Percentiles rank a stretch among this genome's conserved stretches.
phyloP scores from a whole-genome alignment of 1,284 basidiomycete species.

The Mrakiaceae sp. region DNA sequence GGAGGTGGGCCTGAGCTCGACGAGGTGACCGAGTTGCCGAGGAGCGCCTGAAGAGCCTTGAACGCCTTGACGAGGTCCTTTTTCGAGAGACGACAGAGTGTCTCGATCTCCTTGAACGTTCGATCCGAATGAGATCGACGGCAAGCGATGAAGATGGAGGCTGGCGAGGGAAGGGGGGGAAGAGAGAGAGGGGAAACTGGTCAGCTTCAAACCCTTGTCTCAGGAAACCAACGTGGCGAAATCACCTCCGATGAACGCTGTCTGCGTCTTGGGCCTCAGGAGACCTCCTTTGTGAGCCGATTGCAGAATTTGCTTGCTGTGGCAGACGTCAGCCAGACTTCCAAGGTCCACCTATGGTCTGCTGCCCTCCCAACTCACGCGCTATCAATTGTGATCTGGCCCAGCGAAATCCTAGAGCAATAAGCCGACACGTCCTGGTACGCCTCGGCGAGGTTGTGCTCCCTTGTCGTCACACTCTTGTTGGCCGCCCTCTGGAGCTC shows the following conservation, averaged over 20 bases:
- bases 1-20: not conserved
- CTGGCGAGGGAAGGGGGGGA: constrained; percentile 46
- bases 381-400: constrained; percentile 77
- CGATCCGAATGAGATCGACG: constrained; percentile 85
- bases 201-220: not conserved
- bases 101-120: constrained; percentile 92
- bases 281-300: constrained; percentile 92
- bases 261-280: constrained; percentile 73
- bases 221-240: too few relatives aligned
- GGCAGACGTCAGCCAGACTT: too few relatives aligned
- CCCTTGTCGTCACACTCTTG: constrained; percentile 58
- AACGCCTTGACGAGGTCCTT: constrained; percentile 92
- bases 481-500: constrained; percentile 79
- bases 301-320: constrained; percentile 80
- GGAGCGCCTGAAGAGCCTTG: constrained; percentile 52
- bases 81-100: constrained; percentile 84
- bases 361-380: constrained; percentile 32
- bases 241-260: constrained; percentile 13
- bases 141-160: constrained; percentile 97
- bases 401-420: constrained; percentile 90
- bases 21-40: constrained; percentile 7
- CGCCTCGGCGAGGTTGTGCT: constrained; percentile 72
- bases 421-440: constrained; percentile 85
- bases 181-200: constrained; percentile 56
- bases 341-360: too few relatives aligned